Evolutionary conservation across 352 stramenopile genomes (phyloP), one percentile per base, ranked within the genome.

Genomic region (Phytophthora pistaciae): DNA sequence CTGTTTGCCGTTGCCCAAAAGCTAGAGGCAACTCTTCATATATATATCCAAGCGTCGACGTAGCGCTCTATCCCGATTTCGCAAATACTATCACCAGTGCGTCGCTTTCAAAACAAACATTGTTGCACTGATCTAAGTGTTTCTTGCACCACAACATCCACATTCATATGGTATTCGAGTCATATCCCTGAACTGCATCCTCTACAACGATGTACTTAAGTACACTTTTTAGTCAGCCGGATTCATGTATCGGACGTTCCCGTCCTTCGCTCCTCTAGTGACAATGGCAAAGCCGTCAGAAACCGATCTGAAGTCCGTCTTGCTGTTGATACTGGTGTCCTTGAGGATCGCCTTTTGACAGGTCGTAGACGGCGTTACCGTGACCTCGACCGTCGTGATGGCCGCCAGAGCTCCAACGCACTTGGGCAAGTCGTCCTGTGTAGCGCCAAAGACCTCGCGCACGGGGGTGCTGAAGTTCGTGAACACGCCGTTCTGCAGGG

Each of bases 401-500:
- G 72, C 73, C 13, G 83, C 80, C 31, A 93, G 60, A 4, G 85
- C 72, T 10, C 77, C 67, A 33, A 91, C 75, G 52, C 85, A 93
- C 50, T 80, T 88, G 7, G 85, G 85, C 49, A 91, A 55, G 21
- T 91, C 64, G 21, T 80, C 66, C 23, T 74, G 55, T 0, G 80
- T 72, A 8, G 65, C 77, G 25, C 81, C 74, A 49, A 90, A 91
- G 29, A 86, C 82, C 13, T 82, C 49, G 9, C 83, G 84, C 20
- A 91, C 80, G n/a, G 80, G 80, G 9, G 80, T 70, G 52, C 85
- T 93, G 50, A 90, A 91, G 63, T 90, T 93, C 14, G 84, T 91
- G 60, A 93, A 91, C 11, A 88, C 84, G n/a, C 85, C 82, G 54
- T 93, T 93, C 64, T 90, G 80, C 49, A 90, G 65, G 9, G 80